Base-by-base conservation (phyloP, 768 basidiomycete genomes). In the Podaxis sp. region DNA sequence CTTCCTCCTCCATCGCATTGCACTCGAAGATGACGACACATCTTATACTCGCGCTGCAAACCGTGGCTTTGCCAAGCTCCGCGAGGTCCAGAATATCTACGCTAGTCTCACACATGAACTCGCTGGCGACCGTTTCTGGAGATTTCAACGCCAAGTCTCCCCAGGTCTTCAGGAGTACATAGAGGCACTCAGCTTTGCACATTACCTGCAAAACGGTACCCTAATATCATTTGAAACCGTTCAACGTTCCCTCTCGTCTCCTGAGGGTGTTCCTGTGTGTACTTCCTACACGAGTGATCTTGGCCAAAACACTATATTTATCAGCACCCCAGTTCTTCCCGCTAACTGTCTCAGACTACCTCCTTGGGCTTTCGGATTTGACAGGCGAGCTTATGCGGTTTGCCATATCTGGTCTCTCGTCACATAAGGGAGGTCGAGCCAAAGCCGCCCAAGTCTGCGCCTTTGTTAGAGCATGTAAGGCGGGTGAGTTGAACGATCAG, bases 311-410 rank as follows among this genome's bases (percentile, higher is more conserved):
- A 57, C 55, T 18, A 59, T 50, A 61, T 65, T 54, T 36, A 64
- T 47, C 35, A 37, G 40, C 48, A 55, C 27, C 37, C 27, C 70
- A 96, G 95, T 90, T 83, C 64, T 89, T 95, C 66, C 83, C 86
- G 3, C 70, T 95, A 35, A 81, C 92, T 7, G 70, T 85, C 36
- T 86, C 89, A 42, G 95, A 98, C 69, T 98, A 97, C 69, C 77
- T 98, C 13, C 83, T 98, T 2, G 97, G 97, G 4, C 74, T 98
- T 28, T 91, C 93, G 5, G 97, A 99, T 73, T 80, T 99, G 21
- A 97, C 94, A 0, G 97, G 97, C 47, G 97, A 99, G 74, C 83
- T 98, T 25, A 98, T 98, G 97, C 84, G 96, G 36, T 90, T 89
- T 64, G 94, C 93, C 10, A 96, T 98, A 62, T 91, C 93, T 50